phyloP scores from a whole-genome alignment of 139 green algal species.

The Nannochloris sp. region DNA sequence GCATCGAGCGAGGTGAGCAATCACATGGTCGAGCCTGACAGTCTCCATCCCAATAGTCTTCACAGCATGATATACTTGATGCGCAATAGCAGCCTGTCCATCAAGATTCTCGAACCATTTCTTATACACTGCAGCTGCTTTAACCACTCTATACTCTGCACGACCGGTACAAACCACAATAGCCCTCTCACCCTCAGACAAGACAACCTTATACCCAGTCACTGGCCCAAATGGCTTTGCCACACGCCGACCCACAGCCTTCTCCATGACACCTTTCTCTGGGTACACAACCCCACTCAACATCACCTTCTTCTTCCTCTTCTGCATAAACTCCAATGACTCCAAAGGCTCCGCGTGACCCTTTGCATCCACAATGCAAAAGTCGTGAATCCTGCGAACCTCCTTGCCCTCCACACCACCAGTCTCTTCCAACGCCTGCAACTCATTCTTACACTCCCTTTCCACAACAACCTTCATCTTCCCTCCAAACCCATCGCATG shows the following conservation, averaged over 20 bases:
- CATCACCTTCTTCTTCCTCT: conserved; percentile 7
- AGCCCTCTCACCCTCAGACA: conserved; percentile 7
- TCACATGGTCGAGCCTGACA: conserved; percentile 51
- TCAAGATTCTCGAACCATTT: conserved; percentile 37
- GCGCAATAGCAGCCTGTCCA: conserved; percentile 44
- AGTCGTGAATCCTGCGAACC: conserved; percentile 18
- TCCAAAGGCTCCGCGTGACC: conserved; percentile 19
- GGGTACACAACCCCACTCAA: conserved; percentile 29
- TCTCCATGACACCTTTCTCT: conserved; percentile 13
- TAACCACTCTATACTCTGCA: conserved; percentile 7
- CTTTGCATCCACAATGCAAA: conserved; percentile 10
- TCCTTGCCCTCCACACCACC: neutral
- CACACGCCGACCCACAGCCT: conserved; percentile 13
- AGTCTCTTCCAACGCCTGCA: neutral
- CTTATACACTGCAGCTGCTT: conserved; percentile 27
- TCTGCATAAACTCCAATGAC: conserved; percentile 7
- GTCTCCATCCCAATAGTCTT: conserved; percentile 29
- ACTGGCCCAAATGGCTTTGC: conserved; percentile 18
- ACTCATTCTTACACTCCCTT: neutral
- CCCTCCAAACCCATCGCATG: conserved; percentile 17
- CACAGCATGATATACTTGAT: conserved; percentile 25
- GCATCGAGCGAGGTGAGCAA: conserved; percentile 50
- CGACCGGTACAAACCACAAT: conserved; percentile 16
- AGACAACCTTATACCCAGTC: conserved; percentile 13
- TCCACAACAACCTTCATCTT: neutral